Percentiles rank a stretch among this genome's conserved stretches.
Conservation (phyloP, 805 yeast species). For the Tetrapisispora phaffii region DNA sequence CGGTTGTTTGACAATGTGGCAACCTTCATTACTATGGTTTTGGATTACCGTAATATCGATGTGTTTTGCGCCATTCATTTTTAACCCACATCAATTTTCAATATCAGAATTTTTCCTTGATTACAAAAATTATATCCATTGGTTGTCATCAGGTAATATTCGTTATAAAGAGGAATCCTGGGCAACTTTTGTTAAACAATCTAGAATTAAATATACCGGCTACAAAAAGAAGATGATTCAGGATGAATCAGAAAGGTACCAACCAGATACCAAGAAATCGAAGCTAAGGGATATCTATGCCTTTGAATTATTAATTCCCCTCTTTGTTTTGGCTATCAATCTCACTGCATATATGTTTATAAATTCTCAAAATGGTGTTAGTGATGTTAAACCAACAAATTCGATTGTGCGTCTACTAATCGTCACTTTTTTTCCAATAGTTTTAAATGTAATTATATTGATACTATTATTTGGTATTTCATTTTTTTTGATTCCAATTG, state of each 20-base stretch:
- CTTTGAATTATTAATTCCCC: conserved; percentile 70
- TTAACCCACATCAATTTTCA: conserved; percentile 69
- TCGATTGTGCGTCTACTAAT: conserved; percentile 54
- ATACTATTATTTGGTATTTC: conserved; percentile 36
- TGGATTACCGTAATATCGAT: conserved; percentile 62
- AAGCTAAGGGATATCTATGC: conserved; percentile 67
- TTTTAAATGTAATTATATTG: conserved; percentile 29
- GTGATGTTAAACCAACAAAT: conserved; percentile 39
- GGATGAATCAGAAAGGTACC: conserved; percentile 53
- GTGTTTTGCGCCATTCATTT: conserved; percentile 61
- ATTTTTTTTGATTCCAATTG: conserved; percentile 39
- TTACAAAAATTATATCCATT: conserved; percentile 50
- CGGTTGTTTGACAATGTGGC: conserved; percentile 76
- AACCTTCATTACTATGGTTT: conserved; percentile 60
- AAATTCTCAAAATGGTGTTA: conserved; percentile 81
- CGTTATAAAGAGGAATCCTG: conserved; percentile 64
- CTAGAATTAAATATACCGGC: conserved; percentile 87
- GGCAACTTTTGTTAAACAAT: conserved; percentile 62
- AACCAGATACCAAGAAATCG: conserved; percentile 63
- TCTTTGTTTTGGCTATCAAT: conserved; percentile 57
- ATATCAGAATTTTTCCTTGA: conserved; percentile 63
- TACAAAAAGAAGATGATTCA: conserved; percentile 66
- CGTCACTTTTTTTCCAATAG: conserved; percentile 41
- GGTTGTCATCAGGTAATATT: conserved; percentile 77
- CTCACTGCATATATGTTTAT: conserved; percentile 69